A percentile compares a stretch with the other conserved stretches of the same genome.
phyloP scores from a whole-genome alignment of 352 stramenopile genomes.

The Globisporangium solare region DNA sequence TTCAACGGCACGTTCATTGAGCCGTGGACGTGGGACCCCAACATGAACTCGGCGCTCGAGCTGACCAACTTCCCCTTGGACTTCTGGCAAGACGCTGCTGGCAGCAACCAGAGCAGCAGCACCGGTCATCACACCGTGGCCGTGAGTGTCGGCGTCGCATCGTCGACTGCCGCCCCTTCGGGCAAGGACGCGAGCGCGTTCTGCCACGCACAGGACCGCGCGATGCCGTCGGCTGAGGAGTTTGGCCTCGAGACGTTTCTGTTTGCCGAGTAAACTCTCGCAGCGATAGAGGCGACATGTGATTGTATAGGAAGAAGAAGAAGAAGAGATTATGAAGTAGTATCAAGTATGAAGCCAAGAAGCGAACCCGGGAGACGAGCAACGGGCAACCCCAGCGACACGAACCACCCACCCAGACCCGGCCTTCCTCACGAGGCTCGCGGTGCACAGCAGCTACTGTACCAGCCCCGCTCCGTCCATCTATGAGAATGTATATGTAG shows the following conservation, averaged over 20 bases:
- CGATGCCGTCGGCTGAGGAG: conserved; percentile 43
- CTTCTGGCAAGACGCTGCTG: conserved; percentile 36
- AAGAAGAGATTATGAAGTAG: background rate
- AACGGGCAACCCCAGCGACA: background rate
- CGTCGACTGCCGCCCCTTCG: background rate
- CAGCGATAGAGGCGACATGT: background rate
- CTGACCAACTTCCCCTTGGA: conserved; percentile 37
- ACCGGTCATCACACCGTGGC: conserved; percentile 8
- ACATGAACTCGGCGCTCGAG: conserved; percentile 42
- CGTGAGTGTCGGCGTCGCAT: conserved; percentile 18
- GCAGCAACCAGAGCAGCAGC: conserved; percentile 14
- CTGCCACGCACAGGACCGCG: conserved; percentile 35
- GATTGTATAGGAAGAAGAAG: conserved; percentile 1
- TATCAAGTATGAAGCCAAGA: background rate
- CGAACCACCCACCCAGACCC: background rate
- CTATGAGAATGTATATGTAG: background rate
- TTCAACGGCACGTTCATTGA: conserved; percentile 51
- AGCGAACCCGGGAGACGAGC: background rate
- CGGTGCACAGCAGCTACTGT: conserved; percentile 18
- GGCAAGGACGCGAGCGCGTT: conserved; percentile 17
- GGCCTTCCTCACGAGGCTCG: background rate
- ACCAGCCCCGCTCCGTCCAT: background rate
- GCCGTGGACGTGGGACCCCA: conserved; percentile 58
- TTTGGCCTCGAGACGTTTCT: conserved; percentile 65
- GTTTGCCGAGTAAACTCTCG: conserved; percentile 46